Evolutionary conservation across 495 filamentous ascomycete genomes (phyloP), one percentile per base, ranked within the genome.

Genomic region (Penicillium crystallinum): DNA sequence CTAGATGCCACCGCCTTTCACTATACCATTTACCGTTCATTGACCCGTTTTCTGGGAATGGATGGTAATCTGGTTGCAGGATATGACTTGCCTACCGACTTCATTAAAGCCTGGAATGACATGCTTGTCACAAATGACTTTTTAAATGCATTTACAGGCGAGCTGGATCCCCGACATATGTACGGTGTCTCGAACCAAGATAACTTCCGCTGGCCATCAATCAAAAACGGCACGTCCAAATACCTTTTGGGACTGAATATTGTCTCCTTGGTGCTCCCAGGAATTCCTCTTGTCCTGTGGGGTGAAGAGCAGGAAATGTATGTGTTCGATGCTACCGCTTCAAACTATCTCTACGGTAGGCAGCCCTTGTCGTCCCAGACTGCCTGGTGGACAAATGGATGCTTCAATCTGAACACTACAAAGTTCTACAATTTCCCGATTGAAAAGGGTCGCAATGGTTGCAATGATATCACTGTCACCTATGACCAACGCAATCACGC

Each of bases 261-360:
- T 52, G 82, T 78, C 0, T 85, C 82, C n/a, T 53, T 88, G 8
- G 69, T 83, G 35, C 67, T 89, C 60, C 86, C 86, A 0, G 86
- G 86, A 4, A 81, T 85, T 25, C 86, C 86, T 1, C 60, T 85
- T 7, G 58, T 88, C 11, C 62, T 81, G 12, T 89, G 82, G 76
- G 86, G 86, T 34, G 86, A 89, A 57, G 86, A 89, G 57, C 86
- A 89, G 60, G 80, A 71, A 2, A 81, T 85, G 25, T 87, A 89
- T 43, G 69, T 83, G 1, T 61, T 89, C 7, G 86, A 89, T 57
- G 83, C 79, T 47, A 82, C 83, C 3, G 85, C 84, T 15, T 59
- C 66, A 44, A 87, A 89, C 56, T 89, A 89, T 62, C 75, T 89
- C 41, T 89, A 80, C 57, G 86, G 86, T 6, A 80, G 86, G 43